Evolutionary conservation across 2,329 filamentous ascomycete genomes (phyloP).

Genomic region (Penicillium sp.): DNA sequence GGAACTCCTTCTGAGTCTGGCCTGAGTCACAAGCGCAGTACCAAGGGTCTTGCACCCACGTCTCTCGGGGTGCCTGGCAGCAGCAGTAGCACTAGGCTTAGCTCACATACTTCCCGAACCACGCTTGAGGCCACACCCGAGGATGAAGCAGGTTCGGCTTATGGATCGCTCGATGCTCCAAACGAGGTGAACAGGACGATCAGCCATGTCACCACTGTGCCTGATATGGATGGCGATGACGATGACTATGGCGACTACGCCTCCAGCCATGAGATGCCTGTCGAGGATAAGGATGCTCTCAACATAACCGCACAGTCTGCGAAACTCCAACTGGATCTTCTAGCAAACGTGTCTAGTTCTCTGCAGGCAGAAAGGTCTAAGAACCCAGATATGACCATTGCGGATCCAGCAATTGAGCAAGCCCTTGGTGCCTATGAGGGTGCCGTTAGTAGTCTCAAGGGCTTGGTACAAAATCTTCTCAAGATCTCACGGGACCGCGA

Average conservation of each 20-base stretch:
- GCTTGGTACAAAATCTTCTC: conserved; percentile 75
- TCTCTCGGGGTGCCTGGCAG: conserved; percentile 35
- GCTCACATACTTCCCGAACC: conserved; percentile 45
- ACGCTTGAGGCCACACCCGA: conserved; percentile 45
- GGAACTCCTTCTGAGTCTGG: conserved; percentile 41
- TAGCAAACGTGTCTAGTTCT: conserved; percentile 79
- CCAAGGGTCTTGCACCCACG: conserved; percentile 35
- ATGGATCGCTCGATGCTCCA: conserved; percentile 52
- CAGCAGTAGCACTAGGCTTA: conserved; percentile 43
- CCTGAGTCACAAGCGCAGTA: conserved; percentile 30
- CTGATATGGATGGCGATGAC: conserved; percentile 60
- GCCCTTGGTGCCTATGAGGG: conserved; percentile 82
- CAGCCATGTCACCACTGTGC: conserved; percentile 48
- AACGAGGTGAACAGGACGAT: conserved; percentile 47
- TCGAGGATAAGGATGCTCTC: conserved; percentile 83
- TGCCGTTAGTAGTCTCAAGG: conserved; percentile 80
- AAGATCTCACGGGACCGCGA: conserved; percentile 93
- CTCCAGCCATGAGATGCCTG: conserved; percentile 68
- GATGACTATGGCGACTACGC: conserved; percentile 77
- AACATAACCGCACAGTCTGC: conserved; percentile 96
- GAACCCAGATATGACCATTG: conserved; percentile 67
- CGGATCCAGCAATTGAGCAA: conserved; percentile 68
- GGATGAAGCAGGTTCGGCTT: conserved; percentile 51
- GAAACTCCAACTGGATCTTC: conserved; percentile 83
- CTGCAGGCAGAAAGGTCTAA: conserved; percentile 65